Conservation (phyloP, 371 early-diverging fungal genomes). For the Mortierella sp. region DNA sequence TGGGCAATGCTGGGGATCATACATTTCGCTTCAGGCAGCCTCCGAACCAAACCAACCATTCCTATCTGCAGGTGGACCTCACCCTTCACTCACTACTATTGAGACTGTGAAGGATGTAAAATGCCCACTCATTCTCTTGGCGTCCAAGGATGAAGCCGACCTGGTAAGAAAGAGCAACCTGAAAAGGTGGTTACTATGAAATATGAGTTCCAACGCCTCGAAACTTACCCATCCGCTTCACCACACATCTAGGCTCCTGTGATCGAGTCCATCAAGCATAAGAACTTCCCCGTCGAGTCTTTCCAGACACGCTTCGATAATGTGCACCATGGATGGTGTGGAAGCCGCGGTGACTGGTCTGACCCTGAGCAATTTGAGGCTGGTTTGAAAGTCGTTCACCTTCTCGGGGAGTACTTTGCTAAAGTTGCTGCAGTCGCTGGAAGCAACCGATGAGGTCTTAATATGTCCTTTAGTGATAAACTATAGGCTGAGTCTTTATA, state of each 20-base stretch:
- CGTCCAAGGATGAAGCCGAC: conserved; percentile 55
- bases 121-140: conserved; percentile 35
- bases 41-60: conserved; percentile 29
- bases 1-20: conserved; percentile 55
- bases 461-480: too few relatives aligned
- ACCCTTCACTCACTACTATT: conserved; percentile 37
- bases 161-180: conserved; percentile 24
- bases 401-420: conserved; percentile 21
- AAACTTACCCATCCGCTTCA: neutral
- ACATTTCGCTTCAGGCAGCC: conserved; percentile 22
- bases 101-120: conserved; percentile 45
- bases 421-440: conserved; percentile 22
- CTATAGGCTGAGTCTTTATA: too few relatives aligned
- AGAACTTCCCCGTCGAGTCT: conserved; percentile 37
- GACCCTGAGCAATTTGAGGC: conserved; percentile 31
- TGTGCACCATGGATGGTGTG: conserved; percentile 36
- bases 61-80: conserved; percentile 36
- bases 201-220: neutral
- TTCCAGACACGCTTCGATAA: conserved; percentile 45
- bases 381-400: conserved; percentile 25
- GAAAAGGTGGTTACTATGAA: neutral
- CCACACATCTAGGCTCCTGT: conserved; percentile 22
- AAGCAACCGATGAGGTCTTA: neutral
- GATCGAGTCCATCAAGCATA: conserved; percentile 25
- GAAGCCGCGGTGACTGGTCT: conserved; percentile 43